Evolutionary conservation across 768 basidiomycete species (phyloP), one percentile per base, ranked within the genome.

Genomic region (Russula sp.): DNA sequence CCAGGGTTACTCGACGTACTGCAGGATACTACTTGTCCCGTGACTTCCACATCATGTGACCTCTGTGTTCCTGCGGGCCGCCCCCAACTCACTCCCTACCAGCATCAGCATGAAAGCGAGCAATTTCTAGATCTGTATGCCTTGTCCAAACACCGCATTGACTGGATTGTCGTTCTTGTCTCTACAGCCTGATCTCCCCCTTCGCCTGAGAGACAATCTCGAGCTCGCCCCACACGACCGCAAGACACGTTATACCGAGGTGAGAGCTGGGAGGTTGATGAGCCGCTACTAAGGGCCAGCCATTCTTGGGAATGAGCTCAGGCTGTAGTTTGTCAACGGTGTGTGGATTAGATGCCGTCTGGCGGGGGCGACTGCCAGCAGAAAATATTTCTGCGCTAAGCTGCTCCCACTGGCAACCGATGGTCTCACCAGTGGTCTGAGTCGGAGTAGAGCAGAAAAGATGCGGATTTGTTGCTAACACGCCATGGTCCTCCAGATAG

Each of bases 131-230:
- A 27, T 27, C 6, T 10, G 35, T 37, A 4, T 37, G 10, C 7
- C 35, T 37, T 37, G 35, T 10, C 35, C 6, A 11, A 37, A 2
- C 35, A 7, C 35, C 35, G 35, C 35, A 37, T 2, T n/a, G 44
- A 44, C 2, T n/a, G 1, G 18, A 7, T n/a, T 4, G 18, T 6
- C 18, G 6, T 44, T 18, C 8, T 44, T 13, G 11, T 10, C 18
- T 9, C 18, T 27, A n/a, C 44, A n/a, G 44, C 44, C 2, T 7
- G 44, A 69, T 54, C 63, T 68, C 6, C 66, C 66, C 8, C 60
- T 39, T 18, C 44, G 44, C 18, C 44, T 44, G 8, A 44, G 8
- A 44, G 44, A 44, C 4, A n/a, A n/a, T 18, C 11, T 48, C 47
- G 10, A 22, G 10, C 9, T 20, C 4, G 10, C 22, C 10, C 22